Evolutionary conservation across 345 rosid genomes (phyloP), one percentile per base, ranked within the genome.

Genomic region (Microthlaspi erraticum): DNA sequence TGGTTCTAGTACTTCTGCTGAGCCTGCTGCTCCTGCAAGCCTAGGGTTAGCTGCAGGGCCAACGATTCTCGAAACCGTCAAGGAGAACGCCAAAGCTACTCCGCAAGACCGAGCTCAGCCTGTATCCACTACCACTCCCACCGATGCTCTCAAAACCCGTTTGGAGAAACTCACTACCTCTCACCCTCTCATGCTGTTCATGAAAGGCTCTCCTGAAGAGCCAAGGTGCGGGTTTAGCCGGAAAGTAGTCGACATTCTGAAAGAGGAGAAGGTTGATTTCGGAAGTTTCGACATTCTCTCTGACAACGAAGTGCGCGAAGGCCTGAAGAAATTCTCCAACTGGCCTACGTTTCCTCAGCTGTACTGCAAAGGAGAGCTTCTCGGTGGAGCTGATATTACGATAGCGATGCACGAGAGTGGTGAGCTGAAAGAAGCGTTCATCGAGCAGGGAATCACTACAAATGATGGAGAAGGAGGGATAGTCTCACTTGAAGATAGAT

Each of bases 341-440:
- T 92, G 99, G 99, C 99, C 99, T n/a, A 95, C 99, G 36, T 95
- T 75, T 79, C 99, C 99, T 78, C 98, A 92, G 83, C 85, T 95
- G 54, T 95, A 88, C 78, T 87, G 87, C 87, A 92, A 84, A 12
- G 97, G 99, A 41, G 98, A 95, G 70, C 93, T 95, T 56, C 89
- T 95, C 17, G 99, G 99, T 73, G 99, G 99, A 46, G 79, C 82
- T 77, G 99, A 95, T 77, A 95, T 95, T 33, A 86, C 17, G 32
- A 83, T 84, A 43, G 86, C 99, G 34, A 95, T 95, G 99, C 97
- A 92, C 42, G 81, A 90, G 73, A 86, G 85, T 76, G 97, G 96
- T 63, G 99, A 95, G 74, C 74, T 95, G 20, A 83, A 84, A 82
- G 96, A 90, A 10, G 84, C 86, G 14, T 80, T 95, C 49, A 80